Conservation (phyloP, 441 rosid genomes). For the Adansonia madagascariensis region DNA sequence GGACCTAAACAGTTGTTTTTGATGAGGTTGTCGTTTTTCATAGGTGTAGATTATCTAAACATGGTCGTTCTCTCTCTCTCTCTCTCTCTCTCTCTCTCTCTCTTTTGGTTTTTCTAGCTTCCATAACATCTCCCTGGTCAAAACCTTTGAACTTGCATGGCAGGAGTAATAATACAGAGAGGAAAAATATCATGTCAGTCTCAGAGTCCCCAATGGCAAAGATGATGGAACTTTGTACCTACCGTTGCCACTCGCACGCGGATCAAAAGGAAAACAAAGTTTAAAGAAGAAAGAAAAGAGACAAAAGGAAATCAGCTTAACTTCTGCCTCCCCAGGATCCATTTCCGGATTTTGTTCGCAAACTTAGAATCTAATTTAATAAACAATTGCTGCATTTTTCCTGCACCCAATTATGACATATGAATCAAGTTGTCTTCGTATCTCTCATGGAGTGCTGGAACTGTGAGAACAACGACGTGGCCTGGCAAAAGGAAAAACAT, state of each 20-base stretch:
- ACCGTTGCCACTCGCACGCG: conserved; percentile 14
- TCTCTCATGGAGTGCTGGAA: conserved; percentile 78
- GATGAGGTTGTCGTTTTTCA: no score
- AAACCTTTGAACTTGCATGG: not conserved
- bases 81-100: no score
- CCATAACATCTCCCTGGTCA: not conserved
- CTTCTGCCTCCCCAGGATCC: conserved; percentile 63
- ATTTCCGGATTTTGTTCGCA: conserved; percentile 42
- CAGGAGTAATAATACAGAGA: not conserved
- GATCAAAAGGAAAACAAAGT: conserved; percentile 23
- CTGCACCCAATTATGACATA: conserved; percentile 34
- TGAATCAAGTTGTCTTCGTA: conserved; percentile 58
- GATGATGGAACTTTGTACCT: conserved; percentile 1
- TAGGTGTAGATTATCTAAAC: no score
- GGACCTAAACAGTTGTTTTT: no score
- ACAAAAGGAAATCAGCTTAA: conserved; percentile 46
- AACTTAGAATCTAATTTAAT: conserved; percentile 44
- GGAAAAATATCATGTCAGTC: no score
- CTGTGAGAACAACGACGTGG: conserved; percentile 61
- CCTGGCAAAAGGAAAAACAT: conserved; percentile 44
- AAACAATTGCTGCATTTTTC: conserved; percentile 46
- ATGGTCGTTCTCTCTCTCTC: no score
- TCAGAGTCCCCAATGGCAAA: no score
- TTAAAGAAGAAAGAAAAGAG: conserved; percentile 21
- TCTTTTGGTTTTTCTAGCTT: no score